Evolutionary conservation across 441 rosid species (phyloP), one percentile per base, ranked within the genome.

Genomic region (Bruguiera hainesii): DNA sequence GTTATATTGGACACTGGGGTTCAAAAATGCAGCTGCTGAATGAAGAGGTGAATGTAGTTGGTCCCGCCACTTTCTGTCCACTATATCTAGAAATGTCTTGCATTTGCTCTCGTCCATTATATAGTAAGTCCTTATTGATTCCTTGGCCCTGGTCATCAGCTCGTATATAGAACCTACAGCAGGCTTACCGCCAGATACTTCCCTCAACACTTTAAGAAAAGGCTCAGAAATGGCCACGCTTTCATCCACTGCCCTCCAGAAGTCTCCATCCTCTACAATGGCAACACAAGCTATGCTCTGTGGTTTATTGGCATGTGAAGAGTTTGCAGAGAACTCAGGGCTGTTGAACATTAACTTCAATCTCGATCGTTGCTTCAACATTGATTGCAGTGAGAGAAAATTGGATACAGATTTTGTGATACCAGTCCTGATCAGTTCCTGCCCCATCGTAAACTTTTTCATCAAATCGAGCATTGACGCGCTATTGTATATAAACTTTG

Each of bases 191-290:
- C 86, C 89, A 10, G 90, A 85, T 37, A 87, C 94, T 83, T 89
- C 96, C 79, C 96, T 85, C 84, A 89, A 72, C 33, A 86, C 94
- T 78, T 80, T 85, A 48, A 91, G 80, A 67, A 91, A 86, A 61
- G 97, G 97, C 81, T 91, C 97, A 1, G 92, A 87, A 60, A 91
- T 84, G 68, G 97, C 97, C 26, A 91, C 97, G 53, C 89, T 75
- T 72, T 91, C 97, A 74, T 87, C 96, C 69, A 81, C 80, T 28
- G 94, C 86, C 76, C 87, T 86, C 94, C 97, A 89, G 63, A 89
- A 91, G 39, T 89, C 94, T 51, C 69, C 87, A 59, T 89, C 94
- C 75, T 89, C 92, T 7, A 87, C 73, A 53, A 87, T 82, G 65
- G 76, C 64, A 29, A 83, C 70, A 67, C 87, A 86, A 37, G 85